Conservation (phyloP, 768 basidiomycete genomes). For the Strobilomyces echinocephalus region DNA sequence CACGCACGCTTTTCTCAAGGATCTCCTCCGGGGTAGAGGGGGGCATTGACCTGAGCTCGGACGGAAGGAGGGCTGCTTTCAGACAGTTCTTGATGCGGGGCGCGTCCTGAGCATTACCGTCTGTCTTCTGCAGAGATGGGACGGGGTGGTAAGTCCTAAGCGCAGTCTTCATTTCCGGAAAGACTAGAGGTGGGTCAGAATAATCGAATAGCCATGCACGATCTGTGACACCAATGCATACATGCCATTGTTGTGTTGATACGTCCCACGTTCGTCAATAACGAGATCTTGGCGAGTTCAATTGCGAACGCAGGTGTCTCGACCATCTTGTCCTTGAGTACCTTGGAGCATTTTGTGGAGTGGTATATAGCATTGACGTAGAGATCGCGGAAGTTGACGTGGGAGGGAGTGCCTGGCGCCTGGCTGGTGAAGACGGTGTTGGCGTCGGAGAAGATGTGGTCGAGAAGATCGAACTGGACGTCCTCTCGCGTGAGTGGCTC, state of each 20-base stretch:
- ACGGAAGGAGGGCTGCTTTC: conserved; percentile 72
- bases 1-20: conserved; percentile 57
- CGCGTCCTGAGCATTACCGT: conserved; percentile 85
- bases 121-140: conserved; percentile 82
- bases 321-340: conserved; percentile 82
- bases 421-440: conserved; percentile 70
- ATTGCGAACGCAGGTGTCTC: conserved; percentile 74
- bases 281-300: conserved; percentile 77
- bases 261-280: conserved; percentile 84
- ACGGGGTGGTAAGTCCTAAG: conserved; percentile 86
- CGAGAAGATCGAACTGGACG: conserved; percentile 81
- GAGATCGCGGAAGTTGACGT: conserved; percentile 75
- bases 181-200: conserved; percentile 48
- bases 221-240: conserved; percentile 36
- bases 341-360: conserved; percentile 82
- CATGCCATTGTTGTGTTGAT: conserved; percentile 92
- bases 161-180: conserved; percentile 91
- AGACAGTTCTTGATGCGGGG: conserved; percentile 89
- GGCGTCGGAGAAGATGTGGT: conserved; percentile 70
- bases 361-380: conserved; percentile 79
- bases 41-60: conserved; percentile 58
- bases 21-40: conserved; percentile 77
- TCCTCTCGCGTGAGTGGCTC: conserved; percentile 80
- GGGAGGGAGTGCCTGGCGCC: conserved; percentile 41
- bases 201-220: conserved; percentile 4